Base-by-base conservation (phyloP, 257 asterid species). In the Plantago major region DNA sequence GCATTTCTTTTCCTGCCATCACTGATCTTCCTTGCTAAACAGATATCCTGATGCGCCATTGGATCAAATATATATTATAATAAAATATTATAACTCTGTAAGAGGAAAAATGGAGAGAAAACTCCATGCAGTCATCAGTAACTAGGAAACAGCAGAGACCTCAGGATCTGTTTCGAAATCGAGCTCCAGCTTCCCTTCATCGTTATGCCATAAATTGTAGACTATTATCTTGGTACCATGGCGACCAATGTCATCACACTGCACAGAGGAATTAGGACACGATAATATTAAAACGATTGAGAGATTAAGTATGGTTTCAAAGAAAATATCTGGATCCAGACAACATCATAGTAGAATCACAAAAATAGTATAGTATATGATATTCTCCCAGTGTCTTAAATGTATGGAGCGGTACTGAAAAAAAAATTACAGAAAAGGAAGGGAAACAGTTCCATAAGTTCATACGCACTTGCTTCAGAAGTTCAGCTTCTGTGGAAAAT, bases 111-210 rank as follows among this genome's bases (percentile, higher is more conserved):
- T 11, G 2, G 54, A 40, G 50, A 11, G n/a, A 11, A 57, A 33
- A 33, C 40, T 7, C 0, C 40, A 4, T 33, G 7, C 8, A 33
- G 8, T 33, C 40, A 37, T 47, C 58, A 69, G 42, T 10, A 55
- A 61, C 65, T 45, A 63, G 59, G 70, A 71, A 43, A 52, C 71
- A 68, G 64, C 47, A 56, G 44, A 61, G 70, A 88, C 96, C 96
- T 88, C 86, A 5, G 84, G 78, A 79, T 88, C 95, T 16, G 89
- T 73, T 59, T 79, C 90, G 52, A 91, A 88, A 73, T 88, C 86
- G 1, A 91, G 98, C 87, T 91, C 98, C 79, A 79, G 43, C 56
- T 77, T 46, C n/a, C 94, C 90, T 40, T 84, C 92, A 78, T 84
- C 79, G 22, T 69, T 79, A 65, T 67, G 78, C 98, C 98, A 91